Evolutionary conservation across 768 basidiomycete species (phyloP).

Genomic region (Ephemerocybe angulata): DNA sequence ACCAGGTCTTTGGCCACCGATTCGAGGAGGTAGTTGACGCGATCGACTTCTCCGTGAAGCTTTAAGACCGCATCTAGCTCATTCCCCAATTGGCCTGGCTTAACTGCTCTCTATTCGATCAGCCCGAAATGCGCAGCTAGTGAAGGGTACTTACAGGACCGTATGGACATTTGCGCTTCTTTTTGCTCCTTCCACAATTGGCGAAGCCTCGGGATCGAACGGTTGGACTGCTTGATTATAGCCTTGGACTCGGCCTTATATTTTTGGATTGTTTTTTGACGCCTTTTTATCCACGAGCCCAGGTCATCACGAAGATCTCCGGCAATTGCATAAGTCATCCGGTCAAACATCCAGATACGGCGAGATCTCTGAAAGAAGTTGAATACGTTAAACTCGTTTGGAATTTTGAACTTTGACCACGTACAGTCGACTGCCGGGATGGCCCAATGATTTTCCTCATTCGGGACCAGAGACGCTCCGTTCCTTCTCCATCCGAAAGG

Average conservation of each 20-base stretch:
- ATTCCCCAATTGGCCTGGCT: not conserved
- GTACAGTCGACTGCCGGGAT: constrained; percentile 28
- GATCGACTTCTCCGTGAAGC: not conserved
- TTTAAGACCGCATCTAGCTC: not conserved
- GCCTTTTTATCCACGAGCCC: not conserved
- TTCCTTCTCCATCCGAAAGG: constrained; percentile 32
- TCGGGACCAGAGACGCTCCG: constrained; percentile 31
- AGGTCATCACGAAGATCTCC: not conserved
- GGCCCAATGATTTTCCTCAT: constrained; percentile 32
- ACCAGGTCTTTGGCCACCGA: not conserved
- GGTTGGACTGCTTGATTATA: not conserved
- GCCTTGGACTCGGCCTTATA: not conserved
- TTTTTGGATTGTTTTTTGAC: not conserved
- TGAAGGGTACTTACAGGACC: not conserved
- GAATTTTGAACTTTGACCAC: constrained; percentile 7
- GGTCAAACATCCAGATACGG: constrained; percentile 33
- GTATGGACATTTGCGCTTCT: not conserved
- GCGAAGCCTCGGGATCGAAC: not conserved
- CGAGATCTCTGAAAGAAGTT: constrained; percentile 16
- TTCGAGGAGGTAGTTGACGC: not conserved
- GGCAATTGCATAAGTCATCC: not conserved
- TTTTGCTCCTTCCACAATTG: not conserved
- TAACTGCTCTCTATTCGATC: not conserved
- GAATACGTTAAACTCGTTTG: not conserved
- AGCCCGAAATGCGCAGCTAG: not conserved